phyloP scores from a whole-genome alignment of 306 rosid species.

The Quercus bicolor region DNA sequence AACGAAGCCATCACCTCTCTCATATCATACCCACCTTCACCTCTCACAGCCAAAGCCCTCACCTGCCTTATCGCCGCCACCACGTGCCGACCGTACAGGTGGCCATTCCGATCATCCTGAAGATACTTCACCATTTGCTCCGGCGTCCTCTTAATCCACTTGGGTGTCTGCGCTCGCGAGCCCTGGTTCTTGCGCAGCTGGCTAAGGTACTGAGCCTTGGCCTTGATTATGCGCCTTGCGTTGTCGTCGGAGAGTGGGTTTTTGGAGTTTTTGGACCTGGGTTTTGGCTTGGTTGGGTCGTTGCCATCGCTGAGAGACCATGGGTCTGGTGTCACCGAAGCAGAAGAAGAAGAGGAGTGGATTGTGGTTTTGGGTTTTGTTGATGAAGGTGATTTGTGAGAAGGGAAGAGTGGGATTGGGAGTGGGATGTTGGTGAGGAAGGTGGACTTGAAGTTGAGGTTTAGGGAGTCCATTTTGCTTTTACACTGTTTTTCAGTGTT shows the following conservation, averaged over 20 bases:
- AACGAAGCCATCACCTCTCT: conserved; percentile 71
- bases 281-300: conserved; percentile 59
- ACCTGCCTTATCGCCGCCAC: conserved; percentile 79
- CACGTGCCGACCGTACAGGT: conserved; percentile 72
- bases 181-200: conserved; percentile 76
- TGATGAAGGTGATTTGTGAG: conserved; percentile 3
- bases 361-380: conserved; percentile 1
- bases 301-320: conserved; percentile 67
- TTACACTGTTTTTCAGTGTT: no score
- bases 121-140: conserved; percentile 88
- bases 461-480: conserved; percentile 41
- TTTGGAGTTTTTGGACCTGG: conserved; percentile 48
- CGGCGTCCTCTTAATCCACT: conserved; percentile 81
- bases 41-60: conserved; percentile 50
- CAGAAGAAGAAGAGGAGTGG: conserved; percentile 34
- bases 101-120: conserved; percentile 70
- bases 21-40: conserved; percentile 60
- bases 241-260: conserved; percentile 79
- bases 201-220: conserved; percentile 59
- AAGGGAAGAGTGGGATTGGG: conserved; percentile 18
- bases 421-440: conserved; percentile 38
- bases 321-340: conserved; percentile 58
- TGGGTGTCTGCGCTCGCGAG: conserved; percentile 76
- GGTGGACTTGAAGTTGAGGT: conserved; percentile 34
- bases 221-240: conserved; percentile 89